Evolutionary conservation across 371 early-diverging fungal genomes (phyloP), one percentile per base, ranked within the genome.

Genomic region (Nematocida ironsii): DNA sequence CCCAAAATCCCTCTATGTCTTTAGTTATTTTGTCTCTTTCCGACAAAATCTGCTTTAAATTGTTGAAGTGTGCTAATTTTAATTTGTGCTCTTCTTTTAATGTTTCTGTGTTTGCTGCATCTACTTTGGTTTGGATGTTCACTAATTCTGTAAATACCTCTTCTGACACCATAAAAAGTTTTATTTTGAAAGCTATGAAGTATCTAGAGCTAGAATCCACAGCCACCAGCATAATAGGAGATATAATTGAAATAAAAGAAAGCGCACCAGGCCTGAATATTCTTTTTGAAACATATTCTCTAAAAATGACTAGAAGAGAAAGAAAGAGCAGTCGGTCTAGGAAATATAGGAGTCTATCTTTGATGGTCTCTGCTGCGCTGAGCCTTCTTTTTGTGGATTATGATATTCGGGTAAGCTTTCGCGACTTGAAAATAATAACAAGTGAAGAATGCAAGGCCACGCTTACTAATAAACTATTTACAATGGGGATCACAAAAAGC

Each of bases 171-270:
- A 78, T 78, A 27, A 27, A 69, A 78, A 78, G 71, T 55, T 68
- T 68, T 78, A 75, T 60, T 33, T n/a, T 13, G 40, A 16, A 40
- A 13, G 16, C 62, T 56, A 78, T 78, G 80, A 78, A 78, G 57
- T 78, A 78, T 45, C 80, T 78, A 23, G 80, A 78, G 71, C 50
- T 58, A 44, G 80, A 69, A 40, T 67, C 75, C 16, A 70, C 71
- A 0, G 60, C 71, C 25, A 33, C 68, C 16, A 20, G 23, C 23
- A 52, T 70, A 27, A 45, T 13, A 57, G 70, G 42, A 42, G 80
- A 78, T 44, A 33, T 78, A 18, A 13, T 58, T 4, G 47, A 58
- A 39, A 70, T 78, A 50, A 72, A 78, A 71, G 80, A 78, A 67
- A 70, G 33, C n/a, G 40, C 56, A 16, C 42, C 57, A 18, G 80